Evolutionary conservation across 2,329 filamentous ascomycete genomes (phyloP), one percentile per base, ranked within the genome.

Genomic region (Clarireedia hainanense): DNA sequence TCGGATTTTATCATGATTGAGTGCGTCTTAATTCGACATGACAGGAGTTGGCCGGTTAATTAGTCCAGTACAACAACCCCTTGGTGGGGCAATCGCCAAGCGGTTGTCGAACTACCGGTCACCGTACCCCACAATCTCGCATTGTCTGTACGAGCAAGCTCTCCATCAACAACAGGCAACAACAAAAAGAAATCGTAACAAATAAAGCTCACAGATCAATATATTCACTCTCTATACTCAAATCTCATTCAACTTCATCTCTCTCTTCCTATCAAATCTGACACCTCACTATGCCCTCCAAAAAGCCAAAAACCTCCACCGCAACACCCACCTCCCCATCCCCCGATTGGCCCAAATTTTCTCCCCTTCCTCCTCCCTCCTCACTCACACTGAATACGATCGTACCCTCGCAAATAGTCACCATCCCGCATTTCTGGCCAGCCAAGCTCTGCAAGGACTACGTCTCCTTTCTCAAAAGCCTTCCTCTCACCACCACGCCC

Each of bases 401-500:
- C 15, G 47, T 84, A n/a, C 69, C 74, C 7, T 73, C 76, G 46
- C 84, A 88, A 65, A 85, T 88, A 51, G 70, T 87, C 50, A 77
- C 83, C 1, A 79, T 88, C 56, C 76, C 76, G 4, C 80, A 80
- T 55, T 77, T 88, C 64, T 84, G 83, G 71, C 81, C 84, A 0
- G 71, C 76, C 1, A 77, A 74, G 2, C 73, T 88, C 7, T 87
- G 83, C 74, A 84, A 79, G 64, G 78, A 70, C 45, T 88, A 86
- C 65, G 76, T 84, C 9, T 75, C 77, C 0, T 88, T 88, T 62
- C 74, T 88, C 1, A 68, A 65, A 37, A 76, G 75, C 0, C 69
- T 88, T 3, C 81, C 83, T 0, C 69, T 88, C 20, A 75, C 74
- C 4, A 88, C 84, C 0, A 88, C 85, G 3, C 84, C 84, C 0